Evolutionary conservation across 2,329 filamentous ascomycete species (phyloP), one percentile per base, ranked within the genome.

Genomic region (Ophiosphaerella herpotricha): DNA sequence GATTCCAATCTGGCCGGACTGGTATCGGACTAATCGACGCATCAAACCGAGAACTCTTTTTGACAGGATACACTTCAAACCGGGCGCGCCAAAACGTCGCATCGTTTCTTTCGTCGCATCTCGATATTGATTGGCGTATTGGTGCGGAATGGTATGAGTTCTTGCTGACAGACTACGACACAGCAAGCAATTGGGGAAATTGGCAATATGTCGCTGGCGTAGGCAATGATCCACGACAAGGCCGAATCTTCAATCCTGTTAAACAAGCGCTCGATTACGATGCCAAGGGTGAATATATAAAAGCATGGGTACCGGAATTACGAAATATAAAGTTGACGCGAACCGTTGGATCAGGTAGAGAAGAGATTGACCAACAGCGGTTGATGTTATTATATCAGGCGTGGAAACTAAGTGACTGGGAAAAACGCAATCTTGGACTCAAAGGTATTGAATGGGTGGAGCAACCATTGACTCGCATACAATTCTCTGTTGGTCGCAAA

Each of bases 71-170:
- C 68, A 91, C 89, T 0, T 88, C 86, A 1, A 91, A 91, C 64
- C 81, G 89, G 12, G 85, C 88, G 0, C 78, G 89, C 2, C 88
- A 92, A 68, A 91, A 92, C 46, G 87, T 90, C 1, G 89, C 88
- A 0, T 87, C 80, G 13, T 93, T 90, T 66, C 75, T 92, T 1
- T 74, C 87, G 0, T 90, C 90, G 58, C 87, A 90, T 53, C 76
- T 92, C 3, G 80, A 80, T 1, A 85, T 93, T 18, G 89, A 93
- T 70, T 94, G 90, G 90, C 82, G 88, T 0, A 80, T 89, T 12
- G 90, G 89, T 0, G 90, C 89, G 0, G 89, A 92, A 67, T 93
- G 88, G 87, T 93, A 92, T 64, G 89, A 93, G 67, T 83, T 81
- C 66, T 76, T 88, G 64, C 78, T 92, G 3, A 78, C 87, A 26